Evolutionary conservation across 148 eudicot species (phyloP).

Genomic region (Cornus suecica): DNA sequence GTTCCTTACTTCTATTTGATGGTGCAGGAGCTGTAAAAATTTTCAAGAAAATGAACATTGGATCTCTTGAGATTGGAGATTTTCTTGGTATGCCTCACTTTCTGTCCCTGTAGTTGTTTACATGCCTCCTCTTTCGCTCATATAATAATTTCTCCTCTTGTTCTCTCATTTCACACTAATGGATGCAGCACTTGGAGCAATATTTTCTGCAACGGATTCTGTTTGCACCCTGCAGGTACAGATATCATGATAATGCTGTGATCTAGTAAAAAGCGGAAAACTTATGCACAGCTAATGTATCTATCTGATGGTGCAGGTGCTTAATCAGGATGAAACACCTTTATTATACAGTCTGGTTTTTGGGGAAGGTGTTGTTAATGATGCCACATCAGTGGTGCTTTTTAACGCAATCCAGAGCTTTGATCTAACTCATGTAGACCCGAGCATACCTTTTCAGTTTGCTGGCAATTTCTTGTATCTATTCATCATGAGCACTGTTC

Average conservation of each 20-base stretch:
- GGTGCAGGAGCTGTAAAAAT: slow-evolving; percentile 46
- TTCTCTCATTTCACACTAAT: slow-evolving; percentile 2
- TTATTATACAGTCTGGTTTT: slow-evolving; percentile 74
- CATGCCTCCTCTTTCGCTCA: neutral
- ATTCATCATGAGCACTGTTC: slow-evolving; percentile 57
- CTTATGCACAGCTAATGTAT: neutral
- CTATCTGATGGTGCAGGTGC: slow-evolving; percentile 43
- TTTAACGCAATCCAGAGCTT: slow-evolving; percentile 85
- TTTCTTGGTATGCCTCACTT: slow-evolving; percentile 44
- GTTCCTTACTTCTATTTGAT: slow-evolving; percentile 6
- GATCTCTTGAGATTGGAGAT: slow-evolving; percentile 59
- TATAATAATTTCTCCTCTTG: neutral
- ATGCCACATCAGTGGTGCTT: slow-evolving; percentile 82
- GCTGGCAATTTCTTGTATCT: slow-evolving; percentile 60
- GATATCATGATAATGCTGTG: neutral
- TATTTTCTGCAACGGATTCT: slow-evolving; percentile 76
- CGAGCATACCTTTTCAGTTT: slow-evolving; percentile 46
- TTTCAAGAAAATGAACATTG: slow-evolving; percentile 50
- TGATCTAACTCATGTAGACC: slow-evolving; percentile 50
- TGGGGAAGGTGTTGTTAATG: slow-evolving; percentile 90
- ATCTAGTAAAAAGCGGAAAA: neutral
- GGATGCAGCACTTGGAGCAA: slow-evolving; percentile 68
- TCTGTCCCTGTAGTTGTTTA: neutral
- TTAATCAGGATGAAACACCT: slow-evolving; percentile 81
- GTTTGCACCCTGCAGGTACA: slow-evolving; percentile 75